Base-by-base conservation (phyloP, 1,284 basidiomycete species). In the Porphyrellus sp. region DNA sequence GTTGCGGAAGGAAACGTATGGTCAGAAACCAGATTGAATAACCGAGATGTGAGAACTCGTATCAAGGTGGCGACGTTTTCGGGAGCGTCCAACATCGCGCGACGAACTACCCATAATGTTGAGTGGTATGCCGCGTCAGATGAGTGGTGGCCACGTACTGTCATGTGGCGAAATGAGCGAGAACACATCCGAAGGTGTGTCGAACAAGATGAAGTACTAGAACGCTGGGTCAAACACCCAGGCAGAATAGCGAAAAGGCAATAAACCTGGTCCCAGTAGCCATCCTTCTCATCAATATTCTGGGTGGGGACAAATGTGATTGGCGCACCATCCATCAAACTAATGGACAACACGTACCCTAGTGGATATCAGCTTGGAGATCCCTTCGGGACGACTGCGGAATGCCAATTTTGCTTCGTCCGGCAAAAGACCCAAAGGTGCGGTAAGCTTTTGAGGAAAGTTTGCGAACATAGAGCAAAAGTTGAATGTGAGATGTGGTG, bases 391-490 rank as follows among this genome's bases (percentile, higher is more conserved):
- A 54, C 87, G 85, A 59, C 84, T 90, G 45, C 90, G 83, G 69
- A 96, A 96, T 20, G 86, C 84, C 23, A 96, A 82, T 70, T 94
- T 94, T 28, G 90, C 83, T 65, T 93, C 90, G 66, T 95, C 91
- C 11, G 86, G 85, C 23, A 91, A 70, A n/a, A 91, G 67, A n/a
- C 85, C 83, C 69, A 91, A 85, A n/a, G 88, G 86, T 16, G 85
- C 81, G 16, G 81, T 79, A 46, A 91, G 75, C 59, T 78, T 82
- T 63, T 84, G 83, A 13, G 86, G 86, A 51, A 90, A 71, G 58
- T 77, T 86, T 15, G 83, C 68, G 58, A 84, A 82, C 82, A 84
- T 83, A 42, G 53, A 39, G 33, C 18, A 27, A 38, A 5, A n/a
- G 34, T 43, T n/a, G 21, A 50, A 28, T 33, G 20, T 16, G 24